A percentile compares a stretch with the other conserved stretches of the same genome.
Conservation (phyloP, 1,139 yeast species). For the Saccharomyces hybrid region DNA sequence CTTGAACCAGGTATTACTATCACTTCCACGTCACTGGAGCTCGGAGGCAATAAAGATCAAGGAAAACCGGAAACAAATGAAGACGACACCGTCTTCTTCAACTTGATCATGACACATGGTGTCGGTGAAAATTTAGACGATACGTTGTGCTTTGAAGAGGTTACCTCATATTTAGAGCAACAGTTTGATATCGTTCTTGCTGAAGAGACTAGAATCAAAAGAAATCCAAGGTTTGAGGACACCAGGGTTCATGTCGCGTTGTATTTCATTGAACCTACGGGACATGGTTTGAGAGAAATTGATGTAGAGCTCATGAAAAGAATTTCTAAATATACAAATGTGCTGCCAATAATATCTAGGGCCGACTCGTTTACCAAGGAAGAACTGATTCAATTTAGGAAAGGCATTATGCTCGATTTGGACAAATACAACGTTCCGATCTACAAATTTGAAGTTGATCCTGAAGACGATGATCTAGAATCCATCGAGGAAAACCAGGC, state of each 20-base stretch:
- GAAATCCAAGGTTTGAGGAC: conserved; percentile 75
- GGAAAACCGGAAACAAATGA: conserved; percentile 31
- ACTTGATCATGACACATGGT: conserved; percentile 71
- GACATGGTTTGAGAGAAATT: conserved; percentile 68
- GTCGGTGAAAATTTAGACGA: conserved; percentile 67
- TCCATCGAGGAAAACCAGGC: conserved; percentile 59
- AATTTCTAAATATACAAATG: conserved; percentile 62
- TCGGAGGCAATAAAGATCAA: conserved; percentile 34
- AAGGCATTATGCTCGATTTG: conserved; percentile 50
- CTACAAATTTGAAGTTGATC: conserved; percentile 52
- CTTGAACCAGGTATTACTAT: conserved; percentile 53
- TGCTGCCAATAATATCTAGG: conserved; percentile 62
- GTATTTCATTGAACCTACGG: conserved; percentile 70
- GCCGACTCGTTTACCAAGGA: conserved; percentile 60
- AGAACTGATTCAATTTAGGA: conserved; percentile 50
- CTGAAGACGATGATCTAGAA: conserved; percentile 58
- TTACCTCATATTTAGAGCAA: conserved; percentile 70
- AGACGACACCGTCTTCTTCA: conserved; percentile 56
- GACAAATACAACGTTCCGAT: conserved; percentile 62
- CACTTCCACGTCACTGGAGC: conserved; percentile 58
- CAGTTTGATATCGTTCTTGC: conserved; percentile 77
- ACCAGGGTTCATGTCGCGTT: conserved; percentile 67
- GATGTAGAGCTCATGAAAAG: conserved; percentile 64
- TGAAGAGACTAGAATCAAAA: conserved; percentile 68
- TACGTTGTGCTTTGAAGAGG: conserved; percentile 56